These are phyloP conservation scores for Xylariaceae sp. DNA, from an alignment of 2,329 filamentous ascomycete species.

Conservation along the genomic window DNA sequence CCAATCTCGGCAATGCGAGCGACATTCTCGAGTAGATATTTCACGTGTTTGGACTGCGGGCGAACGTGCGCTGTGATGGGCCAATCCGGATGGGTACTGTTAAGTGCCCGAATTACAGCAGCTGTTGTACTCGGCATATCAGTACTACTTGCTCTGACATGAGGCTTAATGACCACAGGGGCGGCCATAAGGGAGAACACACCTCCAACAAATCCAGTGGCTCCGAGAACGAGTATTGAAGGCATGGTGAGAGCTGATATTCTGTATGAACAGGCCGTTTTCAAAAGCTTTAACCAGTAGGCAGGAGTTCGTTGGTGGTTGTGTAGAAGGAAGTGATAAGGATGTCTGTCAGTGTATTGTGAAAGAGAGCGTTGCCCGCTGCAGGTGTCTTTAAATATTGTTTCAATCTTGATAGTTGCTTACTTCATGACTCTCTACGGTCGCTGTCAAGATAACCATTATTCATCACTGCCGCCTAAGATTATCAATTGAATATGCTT, in stretches of 20 bases:
- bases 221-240: background rate
- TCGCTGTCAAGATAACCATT: too few species aligned
- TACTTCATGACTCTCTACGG: too few species aligned
- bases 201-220: conserved; percentile 2
- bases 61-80: background rate
- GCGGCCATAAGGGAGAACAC: background rate
- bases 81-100: background rate
- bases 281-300: too few species aligned
- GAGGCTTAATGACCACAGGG: background rate
- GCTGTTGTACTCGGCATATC: background rate
- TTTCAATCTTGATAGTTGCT: too few species aligned
- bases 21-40: background rate
- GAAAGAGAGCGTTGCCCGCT: too few species aligned
- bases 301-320: too few species aligned
- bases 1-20: background rate
- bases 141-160: background rate
- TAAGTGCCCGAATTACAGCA: background rate
- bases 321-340: too few species aligned
- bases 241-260: background rate
- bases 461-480: background rate
- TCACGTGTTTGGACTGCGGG: background rate
- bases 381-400: too few species aligned
- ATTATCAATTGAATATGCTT: background rate
- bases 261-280: too few species aligned
- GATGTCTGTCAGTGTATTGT: too few species aligned